Evolutionary conservation across 768 basidiomycete species (phyloP).

Genomic region (Hygrocybe coccinea): DNA sequence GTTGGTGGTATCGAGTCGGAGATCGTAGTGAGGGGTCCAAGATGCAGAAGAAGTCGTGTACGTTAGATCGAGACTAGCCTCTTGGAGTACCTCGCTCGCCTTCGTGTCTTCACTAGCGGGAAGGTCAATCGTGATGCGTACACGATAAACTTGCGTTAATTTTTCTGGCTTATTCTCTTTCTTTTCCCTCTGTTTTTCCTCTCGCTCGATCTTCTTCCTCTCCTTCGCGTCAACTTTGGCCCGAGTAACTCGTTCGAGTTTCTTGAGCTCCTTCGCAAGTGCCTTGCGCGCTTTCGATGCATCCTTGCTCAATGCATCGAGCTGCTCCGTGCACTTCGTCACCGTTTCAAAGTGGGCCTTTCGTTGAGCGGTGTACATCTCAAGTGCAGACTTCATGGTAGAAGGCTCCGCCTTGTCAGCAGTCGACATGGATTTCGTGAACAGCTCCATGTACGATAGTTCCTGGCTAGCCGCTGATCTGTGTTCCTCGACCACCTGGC

Average conservation of each 20-base stretch:
- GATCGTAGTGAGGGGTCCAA: constrained; percentile 5
- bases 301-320: neutral
- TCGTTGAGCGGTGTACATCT: neutral
- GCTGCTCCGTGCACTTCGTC: neutral
- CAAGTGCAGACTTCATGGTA: neutral
- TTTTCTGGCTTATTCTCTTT: neutral
- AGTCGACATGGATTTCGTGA: neutral
- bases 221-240: neutral
- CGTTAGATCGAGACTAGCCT: neutral
- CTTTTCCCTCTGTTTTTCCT: neutral
- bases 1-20: constrained; percentile 5
- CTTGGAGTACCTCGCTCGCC: neutral
- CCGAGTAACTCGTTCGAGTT: neutral
- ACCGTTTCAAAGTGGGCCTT: neutral
- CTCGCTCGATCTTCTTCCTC: neutral
- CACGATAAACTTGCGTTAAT: neutral
- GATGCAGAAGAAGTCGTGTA: constrained; percentile 3
- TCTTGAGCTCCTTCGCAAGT: neutral
- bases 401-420: neutral
- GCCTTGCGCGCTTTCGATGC: neutral
- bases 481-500: neutral
- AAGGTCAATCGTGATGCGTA: constrained; percentile 4
- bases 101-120: neutral
- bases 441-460: neutral
- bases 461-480: neutral